Evolutionary conservation across 2,329 filamentous ascomycete species (phyloP).

Genomic region (Coniochaeta sp.): DNA sequence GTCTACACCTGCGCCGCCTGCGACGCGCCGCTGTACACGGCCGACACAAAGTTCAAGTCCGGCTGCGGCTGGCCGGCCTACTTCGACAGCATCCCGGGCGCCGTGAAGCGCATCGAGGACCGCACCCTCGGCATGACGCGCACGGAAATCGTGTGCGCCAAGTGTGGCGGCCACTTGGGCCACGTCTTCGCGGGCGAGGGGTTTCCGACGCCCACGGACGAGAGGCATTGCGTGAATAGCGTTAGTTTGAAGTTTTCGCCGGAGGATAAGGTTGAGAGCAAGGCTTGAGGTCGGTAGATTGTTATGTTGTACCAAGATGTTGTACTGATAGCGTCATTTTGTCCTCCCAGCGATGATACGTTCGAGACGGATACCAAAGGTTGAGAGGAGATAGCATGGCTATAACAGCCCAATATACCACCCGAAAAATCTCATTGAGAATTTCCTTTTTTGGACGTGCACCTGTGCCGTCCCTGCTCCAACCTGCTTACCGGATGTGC

Average conservation of each 20-base stretch:
- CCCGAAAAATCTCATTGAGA: no score
- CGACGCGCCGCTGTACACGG: slow-evolving; percentile 82
- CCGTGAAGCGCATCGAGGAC: slow-evolving; percentile 78
- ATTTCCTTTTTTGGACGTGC: no score
- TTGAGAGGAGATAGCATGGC: no score
- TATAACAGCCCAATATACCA: no score
- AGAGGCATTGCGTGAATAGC: slow-evolving; percentile 96
- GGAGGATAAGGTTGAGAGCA: slow-evolving; percentile 48
- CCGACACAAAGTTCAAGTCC: slow-evolving; percentile 89
- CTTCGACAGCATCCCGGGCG: slow-evolving; percentile 89
- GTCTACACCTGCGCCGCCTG: slow-evolving; percentile 87
- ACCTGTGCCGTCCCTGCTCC: no score
- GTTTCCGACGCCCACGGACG: slow-evolving; percentile 78
- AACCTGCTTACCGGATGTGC: no score
- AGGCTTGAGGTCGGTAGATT: slow-evolving; percentile 8
- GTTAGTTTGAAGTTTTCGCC: slow-evolving; percentile 76
- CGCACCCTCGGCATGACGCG: slow-evolving; percentile 70
- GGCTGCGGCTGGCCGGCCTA: slow-evolving; percentile 98
- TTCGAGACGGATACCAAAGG: no score
- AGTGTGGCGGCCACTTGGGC: slow-evolving; percentile 87
- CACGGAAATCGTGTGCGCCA: slow-evolving; percentile 89
- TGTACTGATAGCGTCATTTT: not conserved
- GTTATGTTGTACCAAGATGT: no score
- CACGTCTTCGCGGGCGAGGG: slow-evolving; percentile 91
- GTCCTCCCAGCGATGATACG: no score